Evolutionary conservation across 148 eudicot species (phyloP).

Genomic region (Arbutus unedo): DNA sequence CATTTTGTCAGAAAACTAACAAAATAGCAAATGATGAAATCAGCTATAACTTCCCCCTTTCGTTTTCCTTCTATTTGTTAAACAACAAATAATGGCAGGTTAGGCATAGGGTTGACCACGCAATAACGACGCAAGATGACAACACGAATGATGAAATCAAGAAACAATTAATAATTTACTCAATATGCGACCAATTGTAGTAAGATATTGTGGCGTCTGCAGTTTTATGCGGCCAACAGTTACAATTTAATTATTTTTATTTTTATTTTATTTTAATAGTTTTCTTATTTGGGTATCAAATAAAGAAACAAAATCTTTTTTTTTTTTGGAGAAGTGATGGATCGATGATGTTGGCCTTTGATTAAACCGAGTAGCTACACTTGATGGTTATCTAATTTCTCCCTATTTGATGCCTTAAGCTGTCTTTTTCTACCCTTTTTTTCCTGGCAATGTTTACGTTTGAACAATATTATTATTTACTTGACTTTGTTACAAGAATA

Average conservation of each 20-base stretch:
- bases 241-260: background rate
- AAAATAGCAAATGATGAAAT: too few relatives aligned
- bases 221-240: background rate
- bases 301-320: background rate
- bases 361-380: background rate
- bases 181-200: background rate
- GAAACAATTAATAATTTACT: background rate
- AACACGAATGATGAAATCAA: background rate
- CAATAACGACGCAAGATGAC: background rate
- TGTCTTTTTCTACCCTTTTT: too few relatives aligned
- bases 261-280: background rate
- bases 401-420: too few relatives aligned
- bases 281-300: background rate
- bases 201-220: background rate
- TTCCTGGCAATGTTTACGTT: too few relatives aligned
- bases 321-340: too few relatives aligned
- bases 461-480: too few relatives aligned
- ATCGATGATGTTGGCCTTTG: background rate
- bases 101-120: background rate
- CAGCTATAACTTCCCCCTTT: background rate
- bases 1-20: too few relatives aligned
- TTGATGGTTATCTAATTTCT: background rate
- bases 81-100: background rate
- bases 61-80: background rate
- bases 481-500: too few relatives aligned